Conservation (phyloP, 495 filamentous ascomycete species). For the Bathelium albidoporum region DNA sequence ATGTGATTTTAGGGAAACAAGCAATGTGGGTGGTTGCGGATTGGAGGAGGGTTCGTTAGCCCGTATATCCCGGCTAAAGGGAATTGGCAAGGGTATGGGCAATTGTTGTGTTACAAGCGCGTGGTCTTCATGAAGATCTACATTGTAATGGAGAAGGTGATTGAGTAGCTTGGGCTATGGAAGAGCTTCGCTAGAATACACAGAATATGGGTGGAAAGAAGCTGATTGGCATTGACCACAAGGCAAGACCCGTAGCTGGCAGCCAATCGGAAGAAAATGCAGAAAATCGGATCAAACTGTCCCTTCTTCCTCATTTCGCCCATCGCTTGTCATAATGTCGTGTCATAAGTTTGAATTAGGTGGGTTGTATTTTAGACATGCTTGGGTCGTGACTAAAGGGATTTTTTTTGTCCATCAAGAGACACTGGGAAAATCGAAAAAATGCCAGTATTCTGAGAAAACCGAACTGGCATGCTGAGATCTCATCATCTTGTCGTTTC, state of each 20-base stretch:
- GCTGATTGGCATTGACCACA: not conserved
- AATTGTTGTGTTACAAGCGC: no score
- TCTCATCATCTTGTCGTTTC: not conserved
- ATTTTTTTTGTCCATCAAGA: not conserved
- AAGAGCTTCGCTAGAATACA: not conserved
- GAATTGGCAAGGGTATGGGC: not conserved
- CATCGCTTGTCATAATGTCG: not conserved
- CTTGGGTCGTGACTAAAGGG: not conserved
- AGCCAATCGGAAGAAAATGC: not conserved
- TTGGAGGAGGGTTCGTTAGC: no score
- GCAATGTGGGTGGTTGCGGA: constrained; percentile 28
- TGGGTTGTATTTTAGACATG: not conserved
- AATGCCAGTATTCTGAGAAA: not conserved
- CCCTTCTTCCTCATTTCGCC: not conserved
- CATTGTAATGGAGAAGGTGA: not conserved
- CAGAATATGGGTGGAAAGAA: not conserved
- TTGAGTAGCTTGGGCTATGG: not conserved
- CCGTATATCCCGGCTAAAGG: no score
- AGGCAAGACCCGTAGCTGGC: not conserved
- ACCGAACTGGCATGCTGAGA: not conserved
- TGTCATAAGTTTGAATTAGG: not conserved
- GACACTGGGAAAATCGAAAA: not conserved
- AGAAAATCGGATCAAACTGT: not conserved
- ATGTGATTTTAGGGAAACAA: constrained; percentile 18
- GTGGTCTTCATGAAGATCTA: no score